Conservation (phyloP, 2,329 filamentous ascomycete genomes). For the Fusarium nematophilum region DNA sequence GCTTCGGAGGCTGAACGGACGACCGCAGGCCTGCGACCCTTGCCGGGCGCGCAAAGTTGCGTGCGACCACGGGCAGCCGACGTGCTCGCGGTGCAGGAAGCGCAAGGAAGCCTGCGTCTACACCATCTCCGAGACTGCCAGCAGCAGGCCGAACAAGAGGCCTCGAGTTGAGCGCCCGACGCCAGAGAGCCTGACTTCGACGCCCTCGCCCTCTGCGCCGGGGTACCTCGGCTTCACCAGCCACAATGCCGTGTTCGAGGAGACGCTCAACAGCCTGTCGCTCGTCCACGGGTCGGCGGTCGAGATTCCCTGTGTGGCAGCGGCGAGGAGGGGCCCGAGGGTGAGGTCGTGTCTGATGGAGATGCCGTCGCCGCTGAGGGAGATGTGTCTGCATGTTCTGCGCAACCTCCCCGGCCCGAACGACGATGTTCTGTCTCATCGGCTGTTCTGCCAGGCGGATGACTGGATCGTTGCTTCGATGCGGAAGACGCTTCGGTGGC, state of each 20-base stretch:
- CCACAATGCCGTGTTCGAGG: conserved; percentile 55
- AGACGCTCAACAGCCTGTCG: conserved; percentile 54
- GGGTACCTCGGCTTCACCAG: conserved; percentile 60
- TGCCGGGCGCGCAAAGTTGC: conserved; percentile 57
- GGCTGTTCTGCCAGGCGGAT: conserved; percentile 41
- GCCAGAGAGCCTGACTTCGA: conserved; percentile 16
- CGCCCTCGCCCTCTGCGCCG: conserved; percentile 32
- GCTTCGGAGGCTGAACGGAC: conserved; percentile 44
- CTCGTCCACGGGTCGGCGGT: conserved; percentile 43
- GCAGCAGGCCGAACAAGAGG: conserved; percentile 34
- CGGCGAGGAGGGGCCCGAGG: conserved; percentile 7
- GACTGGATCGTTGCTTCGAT: conserved; percentile 49
- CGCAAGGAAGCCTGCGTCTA: conserved; percentile 53
- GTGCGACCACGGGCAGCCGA: conserved; percentile 56
- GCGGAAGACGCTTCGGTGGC: conserved; percentile 44
- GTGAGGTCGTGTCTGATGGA: conserved; percentile 24
- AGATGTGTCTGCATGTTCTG: conserved; percentile 53
- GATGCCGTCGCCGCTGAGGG: conserved; percentile 45
- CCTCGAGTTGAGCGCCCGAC: conserved; percentile 20
- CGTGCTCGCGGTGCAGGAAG: conserved; percentile 54
- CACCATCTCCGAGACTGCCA: conserved; percentile 33
- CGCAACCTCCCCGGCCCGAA: conserved; percentile 47
- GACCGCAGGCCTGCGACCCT: conserved; percentile 49
- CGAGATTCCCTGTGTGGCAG: conserved; percentile 17
- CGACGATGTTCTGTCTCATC: conserved; percentile 31